Conservation (phyloP, 2,329 filamentous ascomycete genomes). For the Exophiala sideris region DNA sequence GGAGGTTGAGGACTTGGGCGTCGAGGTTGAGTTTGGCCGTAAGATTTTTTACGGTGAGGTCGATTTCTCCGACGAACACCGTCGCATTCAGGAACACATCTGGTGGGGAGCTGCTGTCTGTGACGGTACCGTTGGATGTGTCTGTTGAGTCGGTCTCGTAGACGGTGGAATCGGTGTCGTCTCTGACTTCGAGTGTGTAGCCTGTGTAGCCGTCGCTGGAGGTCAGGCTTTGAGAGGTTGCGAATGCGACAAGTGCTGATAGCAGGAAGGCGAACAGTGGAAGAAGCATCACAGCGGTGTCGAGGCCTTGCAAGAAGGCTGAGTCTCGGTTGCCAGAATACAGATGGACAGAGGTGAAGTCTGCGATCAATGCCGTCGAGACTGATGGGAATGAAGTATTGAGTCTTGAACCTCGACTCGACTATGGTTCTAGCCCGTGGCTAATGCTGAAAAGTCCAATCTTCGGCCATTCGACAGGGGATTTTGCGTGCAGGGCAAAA, state of each 20-base stretch:
- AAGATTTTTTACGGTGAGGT: slow-evolving; percentile 57
- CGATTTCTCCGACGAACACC: slow-evolving; percentile 57
- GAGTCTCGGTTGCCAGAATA: not conserved
- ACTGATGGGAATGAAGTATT: too few relatives aligned
- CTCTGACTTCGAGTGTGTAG: slow-evolving; percentile 52
- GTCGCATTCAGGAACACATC: slow-evolving; percentile 61
- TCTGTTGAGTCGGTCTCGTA: slow-evolving; percentile 54
- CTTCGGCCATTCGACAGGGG: too few relatives aligned
- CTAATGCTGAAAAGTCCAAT: too few relatives aligned
- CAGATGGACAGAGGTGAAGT: too few relatives aligned
- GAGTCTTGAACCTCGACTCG: too few relatives aligned
- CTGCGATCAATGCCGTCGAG: too few relatives aligned
- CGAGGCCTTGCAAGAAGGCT: not conserved
- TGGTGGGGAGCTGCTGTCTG: slow-evolving; percentile 39
- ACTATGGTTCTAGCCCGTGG: too few relatives aligned
- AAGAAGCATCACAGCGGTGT: not conserved
- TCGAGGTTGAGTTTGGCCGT: slow-evolving; percentile 61
- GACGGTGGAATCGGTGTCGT: slow-evolving; percentile 49
- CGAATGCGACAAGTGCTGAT: not conserved
- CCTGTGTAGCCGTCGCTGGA: slow-evolving; percentile 51
- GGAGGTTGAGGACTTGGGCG: slow-evolving; percentile 56
- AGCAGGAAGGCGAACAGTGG: not conserved
- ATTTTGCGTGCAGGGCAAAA: too few relatives aligned
- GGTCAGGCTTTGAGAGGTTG: slow-evolving; percentile 10
- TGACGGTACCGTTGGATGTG: slow-evolving; percentile 40